phyloP scores from a whole-genome alignment of 208 protist species.

The Phytomonas sp. region DNA sequence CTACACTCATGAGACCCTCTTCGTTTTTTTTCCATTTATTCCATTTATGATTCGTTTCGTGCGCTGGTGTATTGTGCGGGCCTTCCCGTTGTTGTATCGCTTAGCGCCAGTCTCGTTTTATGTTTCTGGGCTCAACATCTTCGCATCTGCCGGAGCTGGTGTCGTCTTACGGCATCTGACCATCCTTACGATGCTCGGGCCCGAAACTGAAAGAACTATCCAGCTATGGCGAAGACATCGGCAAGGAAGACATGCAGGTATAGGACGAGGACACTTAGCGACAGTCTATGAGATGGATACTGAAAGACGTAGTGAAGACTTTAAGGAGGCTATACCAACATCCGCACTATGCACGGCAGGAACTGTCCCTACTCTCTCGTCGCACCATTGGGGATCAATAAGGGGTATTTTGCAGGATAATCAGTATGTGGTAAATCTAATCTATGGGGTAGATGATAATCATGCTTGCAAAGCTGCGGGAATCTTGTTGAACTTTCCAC shows the following conservation, averaged over 20 bases:
- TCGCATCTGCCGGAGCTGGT: conserved; percentile 20
- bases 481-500: background rate
- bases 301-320: background rate
- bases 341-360: background rate
- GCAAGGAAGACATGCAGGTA: background rate
- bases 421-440: background rate
- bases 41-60: conserved; percentile 36
- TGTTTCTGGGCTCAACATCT: conserved; percentile 36
- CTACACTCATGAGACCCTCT: conserved; percentile 63
- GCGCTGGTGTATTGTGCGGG: conserved; percentile 20
- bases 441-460: background rate
- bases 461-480: background rate
- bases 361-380: background rate
- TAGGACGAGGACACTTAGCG: background rate
- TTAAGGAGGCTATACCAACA: background rate
- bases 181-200: conserved; percentile 37
- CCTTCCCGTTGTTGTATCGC: conserved; percentile 17
- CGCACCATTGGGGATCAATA: background rate
- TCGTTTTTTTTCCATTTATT: conserved; percentile 67
- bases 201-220: conserved; percentile 13
- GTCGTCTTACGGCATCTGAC: conserved; percentile 55
- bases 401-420: background rate
- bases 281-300: background rate
- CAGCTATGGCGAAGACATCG: background rate
- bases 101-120: conserved; percentile 45